Conservation (phyloP, 257 asterid genomes). For the Verbascum thapsus region DNA sequence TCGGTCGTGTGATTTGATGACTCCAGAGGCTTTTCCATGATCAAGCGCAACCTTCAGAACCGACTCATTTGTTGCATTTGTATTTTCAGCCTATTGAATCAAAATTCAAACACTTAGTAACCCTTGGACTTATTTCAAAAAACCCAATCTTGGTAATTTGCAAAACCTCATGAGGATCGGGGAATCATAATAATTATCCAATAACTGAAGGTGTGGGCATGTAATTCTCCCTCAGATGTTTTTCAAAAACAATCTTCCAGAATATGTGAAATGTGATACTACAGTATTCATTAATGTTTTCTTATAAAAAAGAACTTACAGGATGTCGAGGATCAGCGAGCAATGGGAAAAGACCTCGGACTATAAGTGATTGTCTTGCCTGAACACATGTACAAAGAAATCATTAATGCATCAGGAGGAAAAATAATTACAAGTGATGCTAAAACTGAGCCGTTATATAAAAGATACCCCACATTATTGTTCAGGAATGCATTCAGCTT, state of each 20-base stretch:
- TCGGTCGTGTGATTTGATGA: conserved; percentile 70
- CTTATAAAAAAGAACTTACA: conserved; percentile 49
- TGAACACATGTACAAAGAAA: conserved; percentile 29
- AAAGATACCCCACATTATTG: neutral
- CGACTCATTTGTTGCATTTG: conserved; percentile 63
- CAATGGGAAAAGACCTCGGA: conserved; percentile 88
- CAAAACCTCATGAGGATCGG: too few species aligned
- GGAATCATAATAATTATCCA: too few species aligned
- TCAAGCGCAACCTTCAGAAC: conserved; percentile 82
- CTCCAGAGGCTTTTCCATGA: conserved; percentile 70
- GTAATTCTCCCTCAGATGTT: too few species aligned
- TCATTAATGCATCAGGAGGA: conserved; percentile 21
- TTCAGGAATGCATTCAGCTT: conserved; percentile 9
- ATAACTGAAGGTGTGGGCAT: too few species aligned
- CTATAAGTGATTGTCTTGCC: conserved; percentile 95
- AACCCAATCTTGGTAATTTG: too few species aligned
- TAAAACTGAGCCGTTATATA: neutral
- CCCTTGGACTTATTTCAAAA: too few species aligned
- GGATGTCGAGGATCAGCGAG: conserved; percentile 97
- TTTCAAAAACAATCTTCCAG: too few species aligned
- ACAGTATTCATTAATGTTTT: too few species aligned
- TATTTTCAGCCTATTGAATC: conserved; percentile 59
- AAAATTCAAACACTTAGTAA: too few species aligned
- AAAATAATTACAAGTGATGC: neutral
- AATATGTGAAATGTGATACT: too few species aligned